phyloP scores from a whole-genome alignment of 768 basidiomycete genomes.

The Serpula lacrymans region DNA sequence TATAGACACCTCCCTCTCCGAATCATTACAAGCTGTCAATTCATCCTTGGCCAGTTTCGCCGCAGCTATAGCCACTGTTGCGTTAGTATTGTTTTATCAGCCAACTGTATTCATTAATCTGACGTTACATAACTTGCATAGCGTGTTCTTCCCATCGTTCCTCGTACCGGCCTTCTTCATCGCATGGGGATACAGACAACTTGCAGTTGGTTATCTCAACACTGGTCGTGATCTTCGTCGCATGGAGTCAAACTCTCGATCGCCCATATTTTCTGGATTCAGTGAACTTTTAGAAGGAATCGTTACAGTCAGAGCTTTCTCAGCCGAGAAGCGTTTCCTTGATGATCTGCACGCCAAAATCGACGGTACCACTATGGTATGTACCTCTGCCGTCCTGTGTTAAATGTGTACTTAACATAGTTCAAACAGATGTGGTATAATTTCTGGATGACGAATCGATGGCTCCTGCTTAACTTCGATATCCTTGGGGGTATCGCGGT shows the following conservation, averaged over 20 bases:
- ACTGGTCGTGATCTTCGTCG: constrained; percentile 48
- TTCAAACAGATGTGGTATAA: constrained; percentile 45
- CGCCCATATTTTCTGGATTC: constrained; percentile 44
- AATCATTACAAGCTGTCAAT: constrained; percentile 40
- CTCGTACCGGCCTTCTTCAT: constrained; percentile 46
- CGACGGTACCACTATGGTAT: constrained; percentile 43
- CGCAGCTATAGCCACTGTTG: constrained; percentile 42
- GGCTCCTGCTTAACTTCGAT: constrained; percentile 53
- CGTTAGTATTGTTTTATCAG: constrained; percentile 20
- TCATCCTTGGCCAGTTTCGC: constrained; percentile 41
- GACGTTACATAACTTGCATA: constrained; percentile 16
- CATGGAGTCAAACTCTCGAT: constrained; percentile 52
- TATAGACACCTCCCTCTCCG: constrained; percentile 41
- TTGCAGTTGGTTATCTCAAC: constrained; percentile 37
- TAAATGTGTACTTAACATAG: constrained; percentile 73
- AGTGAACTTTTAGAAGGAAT: constrained; percentile 49
- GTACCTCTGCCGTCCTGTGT: constrained; percentile 1
- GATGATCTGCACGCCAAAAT: constrained; percentile 41
- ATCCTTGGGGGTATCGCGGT: constrained; percentile 45
- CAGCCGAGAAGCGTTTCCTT: constrained; percentile 47
- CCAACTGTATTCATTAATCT: constrained; percentile 13
- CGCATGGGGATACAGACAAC: constrained; percentile 40
- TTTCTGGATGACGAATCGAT: constrained; percentile 52
- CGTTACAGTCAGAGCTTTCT: constrained; percentile 54
- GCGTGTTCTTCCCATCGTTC: constrained; percentile 48